Evolutionary conservation across 352 stramenopile genomes (phyloP).

Genomic region (Phytophthora sp.): DNA sequence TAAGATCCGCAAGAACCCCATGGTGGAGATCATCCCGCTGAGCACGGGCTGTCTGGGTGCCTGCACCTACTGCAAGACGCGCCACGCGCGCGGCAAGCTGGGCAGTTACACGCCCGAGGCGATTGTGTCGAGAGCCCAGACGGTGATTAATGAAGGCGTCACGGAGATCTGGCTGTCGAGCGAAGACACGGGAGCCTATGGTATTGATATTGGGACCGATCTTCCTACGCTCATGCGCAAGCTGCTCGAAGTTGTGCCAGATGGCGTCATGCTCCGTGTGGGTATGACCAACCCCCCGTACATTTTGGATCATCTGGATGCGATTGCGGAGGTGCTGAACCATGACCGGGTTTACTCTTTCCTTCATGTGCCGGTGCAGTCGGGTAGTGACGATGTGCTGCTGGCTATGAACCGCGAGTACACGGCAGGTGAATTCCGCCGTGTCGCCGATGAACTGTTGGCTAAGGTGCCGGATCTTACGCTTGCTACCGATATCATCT

Average conservation of each 20-base stretch:
- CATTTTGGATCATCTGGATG: conserved; percentile 89
- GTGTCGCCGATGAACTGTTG: conserved; percentile 77
- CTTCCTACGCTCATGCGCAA: conserved; percentile 70
- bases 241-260: conserved; percentile 70
- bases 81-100: conserved; percentile 90
- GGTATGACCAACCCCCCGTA: conserved; percentile 95
- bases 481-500: conserved; percentile 94
- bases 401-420: conserved; percentile 94
- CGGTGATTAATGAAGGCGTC: conserved; percentile 81
- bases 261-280: conserved; percentile 89
- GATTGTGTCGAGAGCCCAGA: conserved; percentile 73
- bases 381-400: conserved; percentile 86
- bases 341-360: conserved; percentile 89
- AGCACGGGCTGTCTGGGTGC: conserved; percentile 92
- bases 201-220: conserved; percentile 88
- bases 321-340: conserved; percentile 81
- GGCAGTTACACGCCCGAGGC: conserved; percentile 86
- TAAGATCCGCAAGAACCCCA: conserved; percentile 93
- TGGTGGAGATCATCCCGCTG: conserved; percentile 93
- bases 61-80: conserved; percentile 95
- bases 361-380: conserved; percentile 93
- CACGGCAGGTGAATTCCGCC: conserved; percentile 80
- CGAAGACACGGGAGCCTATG: conserved; percentile 93
- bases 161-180: conserved; percentile 93
- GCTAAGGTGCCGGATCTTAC: conserved; percentile 81